phyloP scores from a whole-genome alignment of 2,329 filamentous ascomycete genomes.

The Fusarium nurragi region DNA sequence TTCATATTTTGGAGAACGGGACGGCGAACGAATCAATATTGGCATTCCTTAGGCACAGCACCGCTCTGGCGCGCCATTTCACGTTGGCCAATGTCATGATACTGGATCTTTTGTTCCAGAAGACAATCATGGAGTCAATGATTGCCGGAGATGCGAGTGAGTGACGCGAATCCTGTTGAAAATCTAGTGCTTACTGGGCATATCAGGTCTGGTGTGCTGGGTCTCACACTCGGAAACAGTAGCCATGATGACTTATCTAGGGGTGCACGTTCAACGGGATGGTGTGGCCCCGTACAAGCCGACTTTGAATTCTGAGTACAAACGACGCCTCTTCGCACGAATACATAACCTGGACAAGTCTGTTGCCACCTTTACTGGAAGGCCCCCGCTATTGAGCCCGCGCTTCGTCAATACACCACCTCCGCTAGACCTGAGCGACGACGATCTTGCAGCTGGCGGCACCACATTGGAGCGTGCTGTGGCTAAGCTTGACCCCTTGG shows the following conservation, averaged over 20 bases:
- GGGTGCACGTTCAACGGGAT: background rate
- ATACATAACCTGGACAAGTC: slow-evolving; percentile 7
- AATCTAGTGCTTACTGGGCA: accelerated
- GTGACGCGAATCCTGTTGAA: accelerated
- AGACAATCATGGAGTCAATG: slow-evolving; percentile 5
- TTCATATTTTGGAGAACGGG: background rate
- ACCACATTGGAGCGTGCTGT: background rate
- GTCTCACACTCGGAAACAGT: background rate
- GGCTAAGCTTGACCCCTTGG: background rate
- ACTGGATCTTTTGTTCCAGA: slow-evolving; percentile 8
- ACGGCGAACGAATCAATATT: background rate
- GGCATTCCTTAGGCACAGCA: background rate
- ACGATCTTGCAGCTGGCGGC: slow-evolving; percentile 1
- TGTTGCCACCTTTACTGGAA: slow-evolving; percentile 3
- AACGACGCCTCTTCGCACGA: background rate
- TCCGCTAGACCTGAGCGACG: slow-evolving; percentile 1
- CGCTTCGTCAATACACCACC: background rate
- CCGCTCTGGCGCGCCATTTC: background rate
- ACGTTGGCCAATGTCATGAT: background rate
- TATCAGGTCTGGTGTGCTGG: slow-evolving; percentile 2
- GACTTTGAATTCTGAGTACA: background rate
- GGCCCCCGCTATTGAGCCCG: background rate
- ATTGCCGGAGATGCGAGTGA: slow-evolving; percentile 3
- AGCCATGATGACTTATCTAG: slow-evolving; percentile 7
- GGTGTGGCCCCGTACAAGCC: background rate